Percentiles rank a stretch among this genome's conserved stretches.
These are phyloP conservation scores for Colletotrichum sp. DNA, from an alignment of 2,329 filamentous ascomycete species.

Conservation along the genomic window DNA sequence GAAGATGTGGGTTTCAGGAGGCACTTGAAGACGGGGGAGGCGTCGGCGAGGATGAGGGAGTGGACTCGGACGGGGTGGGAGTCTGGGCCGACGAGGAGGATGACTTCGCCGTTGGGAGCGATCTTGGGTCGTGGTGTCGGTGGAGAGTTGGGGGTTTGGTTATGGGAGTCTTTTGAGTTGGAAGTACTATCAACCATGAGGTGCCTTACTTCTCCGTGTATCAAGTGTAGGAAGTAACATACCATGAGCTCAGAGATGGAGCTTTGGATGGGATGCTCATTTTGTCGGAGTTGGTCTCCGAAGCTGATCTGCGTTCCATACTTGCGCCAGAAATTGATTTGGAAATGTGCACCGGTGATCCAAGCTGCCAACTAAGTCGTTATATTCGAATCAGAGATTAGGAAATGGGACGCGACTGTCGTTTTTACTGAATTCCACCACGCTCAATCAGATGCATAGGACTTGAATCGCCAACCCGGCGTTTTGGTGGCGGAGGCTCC, in stretches of 20 bases:
- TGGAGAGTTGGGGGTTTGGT: background rate
- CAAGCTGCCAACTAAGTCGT: accelerated
- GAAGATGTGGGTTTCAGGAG: background rate
- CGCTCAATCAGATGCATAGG: background rate
- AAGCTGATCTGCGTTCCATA: background rate
- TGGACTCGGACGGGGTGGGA: background rate
- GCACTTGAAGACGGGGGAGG: background rate
- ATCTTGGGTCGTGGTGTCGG: background rate
- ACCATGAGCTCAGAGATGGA: background rate
- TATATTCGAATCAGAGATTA: background rate
- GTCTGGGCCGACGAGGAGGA: background rate
- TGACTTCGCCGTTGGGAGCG: background rate
- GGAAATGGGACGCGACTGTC: accelerated
- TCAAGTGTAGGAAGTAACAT: accelerated
- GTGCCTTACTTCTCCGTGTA: accelerated
- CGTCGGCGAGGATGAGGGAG: background rate
- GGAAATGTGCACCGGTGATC: accelerated
- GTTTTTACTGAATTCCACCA: background rate
- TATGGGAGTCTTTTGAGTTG: accelerated
- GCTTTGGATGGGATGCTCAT: background rate
- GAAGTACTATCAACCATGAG: accelerated
- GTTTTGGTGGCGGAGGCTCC: background rate
- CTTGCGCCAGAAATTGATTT: background rate
- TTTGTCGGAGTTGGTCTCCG: background rate
- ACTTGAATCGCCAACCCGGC: background rate